Conservation (phyloP, 106 monocot genomes). For the Dactylorhiza incarnata region DNA sequence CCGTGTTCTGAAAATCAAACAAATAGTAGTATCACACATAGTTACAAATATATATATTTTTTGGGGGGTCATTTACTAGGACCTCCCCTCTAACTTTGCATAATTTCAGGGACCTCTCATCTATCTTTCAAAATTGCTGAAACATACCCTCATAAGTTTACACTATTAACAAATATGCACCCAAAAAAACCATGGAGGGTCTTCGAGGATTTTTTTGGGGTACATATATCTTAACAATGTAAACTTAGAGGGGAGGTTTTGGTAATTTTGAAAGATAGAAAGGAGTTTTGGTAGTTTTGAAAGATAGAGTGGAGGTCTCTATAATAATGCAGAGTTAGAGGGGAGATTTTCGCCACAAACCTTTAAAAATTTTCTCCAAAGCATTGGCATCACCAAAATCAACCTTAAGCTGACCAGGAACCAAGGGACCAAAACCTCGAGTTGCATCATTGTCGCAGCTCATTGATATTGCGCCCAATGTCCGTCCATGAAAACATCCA, state of each 20-base stretch:
- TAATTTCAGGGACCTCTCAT: too few relatives aligned
- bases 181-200: too few relatives aligned
- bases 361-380: slow-evolving; percentile 71
- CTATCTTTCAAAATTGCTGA: too few relatives aligned
- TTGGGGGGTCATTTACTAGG: too few relatives aligned
- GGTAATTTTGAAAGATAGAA: too few relatives aligned
- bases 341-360: slow-evolving; percentile 19
- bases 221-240: too few relatives aligned
- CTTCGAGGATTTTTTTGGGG: too few relatives aligned
- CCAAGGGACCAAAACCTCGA: slow-evolving; percentile 89
- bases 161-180: neutral
- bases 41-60: neutral
- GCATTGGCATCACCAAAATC: slow-evolving; percentile 78
- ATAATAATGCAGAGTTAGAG: too few relatives aligned
- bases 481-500: slow-evolving; percentile 98
- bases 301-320: too few relatives aligned
- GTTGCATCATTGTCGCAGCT: slow-evolving; percentile 97
- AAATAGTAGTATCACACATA: neutral
- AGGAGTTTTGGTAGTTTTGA: too few relatives aligned
- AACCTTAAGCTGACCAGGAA: slow-evolving; percentile 89
- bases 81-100: too few relatives aligned
- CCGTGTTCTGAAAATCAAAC: slow-evolving; percentile 65
- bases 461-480: slow-evolving; percentile 93
- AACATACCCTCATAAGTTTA: neutral
- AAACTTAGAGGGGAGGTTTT: too few relatives aligned